These are phyloP conservation scores for Echites panduratus DNA, from an alignment of 257 asterid species.

Conservation along the genomic window DNA sequence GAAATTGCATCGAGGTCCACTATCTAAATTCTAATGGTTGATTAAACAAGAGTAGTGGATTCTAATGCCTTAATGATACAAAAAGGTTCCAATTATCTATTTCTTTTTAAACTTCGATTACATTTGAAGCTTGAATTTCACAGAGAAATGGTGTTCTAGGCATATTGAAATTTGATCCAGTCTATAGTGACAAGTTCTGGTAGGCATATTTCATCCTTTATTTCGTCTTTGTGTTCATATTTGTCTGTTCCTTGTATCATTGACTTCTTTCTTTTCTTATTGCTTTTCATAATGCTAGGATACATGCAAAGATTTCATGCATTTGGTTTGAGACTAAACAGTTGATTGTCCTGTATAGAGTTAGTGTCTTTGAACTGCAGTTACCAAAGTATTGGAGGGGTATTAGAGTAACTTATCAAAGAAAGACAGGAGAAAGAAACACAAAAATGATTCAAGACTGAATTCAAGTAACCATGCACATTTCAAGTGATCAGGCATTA, in stretches of 20 bases:
- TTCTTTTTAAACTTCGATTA: background rate
- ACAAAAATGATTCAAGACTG: background rate
- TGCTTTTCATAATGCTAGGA: background rate
- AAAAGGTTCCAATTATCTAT: background rate
- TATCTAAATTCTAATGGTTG: background rate
- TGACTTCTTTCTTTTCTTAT: background rate
- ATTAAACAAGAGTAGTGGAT: background rate
- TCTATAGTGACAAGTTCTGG: background rate
- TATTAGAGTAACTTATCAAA: background rate
- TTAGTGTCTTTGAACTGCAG: background rate
- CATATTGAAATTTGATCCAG: background rate
- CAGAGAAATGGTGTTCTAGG: background rate
- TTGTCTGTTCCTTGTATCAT: background rate
- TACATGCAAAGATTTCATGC: background rate
- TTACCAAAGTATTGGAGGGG: background rate
- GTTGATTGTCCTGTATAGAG: background rate
- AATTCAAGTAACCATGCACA: background rate
- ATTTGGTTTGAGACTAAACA: background rate
- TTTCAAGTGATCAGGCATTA: background rate
- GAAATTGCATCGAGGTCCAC: background rate
- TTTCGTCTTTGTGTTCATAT: constrained; percentile 1
- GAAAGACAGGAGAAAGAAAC: background rate
- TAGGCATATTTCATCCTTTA: background rate
- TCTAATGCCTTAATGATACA: background rate
- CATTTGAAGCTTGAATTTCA: background rate